Evolutionary conservation across 305 asterid genomes (phyloP).

Genomic region (Andrographis paniculata): DNA sequence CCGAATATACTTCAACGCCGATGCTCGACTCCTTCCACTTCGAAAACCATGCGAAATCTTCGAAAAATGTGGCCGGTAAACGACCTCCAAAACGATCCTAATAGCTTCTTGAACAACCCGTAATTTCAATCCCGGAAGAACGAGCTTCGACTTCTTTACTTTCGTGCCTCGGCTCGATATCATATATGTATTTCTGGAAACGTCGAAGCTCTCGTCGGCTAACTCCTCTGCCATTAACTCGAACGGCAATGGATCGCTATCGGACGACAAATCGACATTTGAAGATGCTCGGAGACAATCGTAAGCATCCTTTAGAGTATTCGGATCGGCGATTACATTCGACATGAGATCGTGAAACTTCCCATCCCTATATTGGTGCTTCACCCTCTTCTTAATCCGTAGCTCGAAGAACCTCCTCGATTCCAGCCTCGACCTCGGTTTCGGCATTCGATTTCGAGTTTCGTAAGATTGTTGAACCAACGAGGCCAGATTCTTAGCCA

Average conservation of each 20-base stretch:
- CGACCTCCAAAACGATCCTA: conserved; percentile 67
- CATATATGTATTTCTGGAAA: conserved; percentile 49
- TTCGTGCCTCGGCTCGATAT: conserved; percentile 50
- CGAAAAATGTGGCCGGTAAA: conserved; percentile 75
- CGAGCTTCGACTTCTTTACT: conserved; percentile 47
- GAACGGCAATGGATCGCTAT: conserved; percentile 43
- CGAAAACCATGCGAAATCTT: conserved; percentile 85
- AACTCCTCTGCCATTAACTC: conserved; percentile 71
- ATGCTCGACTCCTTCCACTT: conserved; percentile 69
- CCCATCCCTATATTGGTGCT: conserved; percentile 59
- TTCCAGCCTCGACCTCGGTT: conserved; percentile 40
- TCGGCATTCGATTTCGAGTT: conserved; percentile 26
- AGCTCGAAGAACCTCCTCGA: conserved; percentile 55
- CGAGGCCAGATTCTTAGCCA: conserved; percentile 59
- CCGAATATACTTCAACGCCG: conserved; percentile 72
- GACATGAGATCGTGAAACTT: conserved; percentile 53
- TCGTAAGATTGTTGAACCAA: conserved; percentile 59
- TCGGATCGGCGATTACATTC: conserved; percentile 63
- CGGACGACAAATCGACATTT: conserved; percentile 47
- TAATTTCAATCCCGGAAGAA: conserved; percentile 57
- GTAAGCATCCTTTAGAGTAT: conserved; percentile 73
- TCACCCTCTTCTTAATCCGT: conserved; percentile 75
- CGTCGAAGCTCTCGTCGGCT: conserved; percentile 46
- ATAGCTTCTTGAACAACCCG: conserved; percentile 82
- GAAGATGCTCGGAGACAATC: conserved; percentile 51